Conservation (phyloP, 1,284 basidiomycete species). For the Dichomitus squalens region DNA sequence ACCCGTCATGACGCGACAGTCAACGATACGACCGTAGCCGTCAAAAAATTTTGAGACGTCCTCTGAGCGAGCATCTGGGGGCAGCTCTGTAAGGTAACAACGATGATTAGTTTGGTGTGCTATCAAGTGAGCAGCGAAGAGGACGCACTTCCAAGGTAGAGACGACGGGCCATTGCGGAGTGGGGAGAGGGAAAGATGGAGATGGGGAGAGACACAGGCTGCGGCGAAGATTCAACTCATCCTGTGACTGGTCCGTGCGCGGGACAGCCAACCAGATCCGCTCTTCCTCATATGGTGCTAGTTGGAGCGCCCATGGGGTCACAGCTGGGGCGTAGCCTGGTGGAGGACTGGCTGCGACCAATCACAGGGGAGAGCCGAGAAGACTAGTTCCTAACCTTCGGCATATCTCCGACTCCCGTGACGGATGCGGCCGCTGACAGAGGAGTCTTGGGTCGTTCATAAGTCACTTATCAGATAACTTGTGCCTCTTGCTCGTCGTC, state of each 20-base stretch:
- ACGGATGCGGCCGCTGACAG: conserved; percentile 7
- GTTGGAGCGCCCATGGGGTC: background rate
- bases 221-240: conserved; percentile 18
- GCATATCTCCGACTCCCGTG: conserved; percentile 10
- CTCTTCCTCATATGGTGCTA: background rate
- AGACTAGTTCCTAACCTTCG: conserved; percentile 2
- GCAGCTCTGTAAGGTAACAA: conserved; percentile 56
- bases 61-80: conserved; percentile 75
- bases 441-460: background rate
- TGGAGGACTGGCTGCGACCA: conserved; percentile 5
- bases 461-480: conserved; percentile 35
- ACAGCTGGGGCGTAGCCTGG: conserved; percentile 21
- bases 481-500: conserved; percentile 24
- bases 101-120: background rate
- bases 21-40: conserved; percentile 82
- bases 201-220: background rate
- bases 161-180: conserved; percentile 74
- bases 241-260: conserved; percentile 34
- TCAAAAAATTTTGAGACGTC: conserved; percentile 87
- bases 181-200: conserved; percentile 34
- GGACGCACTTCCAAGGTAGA: conserved; percentile 79
- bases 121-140: background rate
- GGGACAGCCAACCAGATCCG: conserved; percentile 7
- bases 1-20: conserved; percentile 94
- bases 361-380: conserved; percentile 8